phyloP scores from a whole-genome alignment of 306 rosid species.

The Hippophae rhamnoides region DNA sequence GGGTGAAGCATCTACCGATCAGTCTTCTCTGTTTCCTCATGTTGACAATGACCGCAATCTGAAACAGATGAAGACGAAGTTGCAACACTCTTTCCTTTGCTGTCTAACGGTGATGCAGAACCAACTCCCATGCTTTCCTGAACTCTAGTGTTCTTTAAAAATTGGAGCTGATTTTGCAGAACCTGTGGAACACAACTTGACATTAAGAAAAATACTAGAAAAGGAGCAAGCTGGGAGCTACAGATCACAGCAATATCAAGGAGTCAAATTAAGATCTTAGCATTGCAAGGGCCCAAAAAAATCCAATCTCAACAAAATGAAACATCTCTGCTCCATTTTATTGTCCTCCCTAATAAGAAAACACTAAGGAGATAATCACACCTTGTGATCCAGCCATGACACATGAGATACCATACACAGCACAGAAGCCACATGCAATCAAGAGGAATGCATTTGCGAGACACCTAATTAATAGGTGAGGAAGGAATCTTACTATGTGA shows the following conservation, averaged over 20 bases:
- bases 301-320: no score
- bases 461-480: no score
- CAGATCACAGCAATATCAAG: not conserved
- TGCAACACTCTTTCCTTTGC: slow-evolving; percentile 45
- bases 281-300: not conserved
- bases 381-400: no score
- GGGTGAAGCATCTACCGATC: slow-evolving; percentile 1
- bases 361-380: no score
- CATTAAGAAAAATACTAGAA: not conserved
- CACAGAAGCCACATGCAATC: no score
- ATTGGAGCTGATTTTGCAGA: slow-evolving; percentile 54
- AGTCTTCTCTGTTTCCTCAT: not conserved
- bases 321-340: no score
- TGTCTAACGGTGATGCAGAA: slow-evolving; percentile 26
- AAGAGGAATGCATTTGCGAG: no score
- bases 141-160: slow-evolving; percentile 33
- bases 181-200: slow-evolving; percentile 25
- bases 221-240: not conserved
- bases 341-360: no score
- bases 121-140: slow-evolving; percentile 22
- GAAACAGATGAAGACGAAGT: slow-evolving; percentile 23
- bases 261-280: not conserved
- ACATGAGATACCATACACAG: no score
- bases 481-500: no score
- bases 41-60: slow-evolving; percentile 9